These are phyloP conservation scores for Domatiomyces globalis DNA, from an alignment of 2,329 filamentous ascomycete species.

Conservation along the genomic window DNA sequence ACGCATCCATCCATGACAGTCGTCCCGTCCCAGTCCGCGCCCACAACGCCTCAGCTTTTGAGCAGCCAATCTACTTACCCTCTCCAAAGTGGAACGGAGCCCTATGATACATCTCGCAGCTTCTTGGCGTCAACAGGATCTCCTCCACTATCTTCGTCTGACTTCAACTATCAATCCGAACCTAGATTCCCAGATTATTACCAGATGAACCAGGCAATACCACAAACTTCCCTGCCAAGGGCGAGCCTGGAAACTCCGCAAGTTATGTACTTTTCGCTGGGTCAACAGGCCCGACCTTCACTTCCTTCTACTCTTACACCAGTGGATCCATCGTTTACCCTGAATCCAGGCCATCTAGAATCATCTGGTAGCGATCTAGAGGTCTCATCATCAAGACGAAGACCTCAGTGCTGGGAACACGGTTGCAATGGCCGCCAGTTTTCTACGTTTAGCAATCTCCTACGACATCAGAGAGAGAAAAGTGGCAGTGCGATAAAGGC, in stretches of 20 bases:
- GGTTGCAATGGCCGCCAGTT: slow-evolving; percentile 93
- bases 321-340: slow-evolving; percentile 9
- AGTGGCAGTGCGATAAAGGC: slow-evolving; percentile 82
- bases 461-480: slow-evolving; percentile 87
- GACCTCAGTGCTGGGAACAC: slow-evolving; percentile 93
- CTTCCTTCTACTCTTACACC: slow-evolving; percentile 7
- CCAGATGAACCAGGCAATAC: background rate
- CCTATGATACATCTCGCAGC: background rate
- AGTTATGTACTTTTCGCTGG: background rate
- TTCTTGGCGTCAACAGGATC: background rate
- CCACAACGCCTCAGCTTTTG: background rate
- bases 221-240: background rate
- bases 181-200: background rate
- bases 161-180: background rate
- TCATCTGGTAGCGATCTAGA: slow-evolving; percentile 14
- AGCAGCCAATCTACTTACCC: background rate
- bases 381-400: slow-evolving; percentile 45
- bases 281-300: background rate
- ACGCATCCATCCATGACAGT: background rate
- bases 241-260: background rate
- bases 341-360: slow-evolving; percentile 10
- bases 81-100: background rate
- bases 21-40: background rate
- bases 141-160: background rate
- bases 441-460: slow-evolving; percentile 87